Evolutionary conservation across 805 yeast species (phyloP).

Genomic region (Starmerella khaoyaiensis): DNA sequence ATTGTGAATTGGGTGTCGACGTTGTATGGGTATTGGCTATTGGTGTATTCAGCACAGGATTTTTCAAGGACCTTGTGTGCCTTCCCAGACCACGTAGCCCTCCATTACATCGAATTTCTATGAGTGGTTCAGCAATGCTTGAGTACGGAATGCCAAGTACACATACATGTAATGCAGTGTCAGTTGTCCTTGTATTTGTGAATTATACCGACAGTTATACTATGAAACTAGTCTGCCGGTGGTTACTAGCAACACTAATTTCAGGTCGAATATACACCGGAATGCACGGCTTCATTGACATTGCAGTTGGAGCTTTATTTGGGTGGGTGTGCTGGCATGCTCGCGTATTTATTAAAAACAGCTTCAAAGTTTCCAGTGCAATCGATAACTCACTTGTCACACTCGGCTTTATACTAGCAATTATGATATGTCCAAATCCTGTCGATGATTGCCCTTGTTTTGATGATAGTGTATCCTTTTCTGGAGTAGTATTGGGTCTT

Average conservation of each 20-base stretch:
- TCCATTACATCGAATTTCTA: conserved; percentile 76
- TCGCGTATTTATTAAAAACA: conserved; percentile 36
- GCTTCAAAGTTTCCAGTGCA: neutral
- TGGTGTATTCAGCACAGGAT: conserved; percentile 50
- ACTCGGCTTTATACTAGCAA: conserved; percentile 1
- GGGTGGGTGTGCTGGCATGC: conserved; percentile 41
- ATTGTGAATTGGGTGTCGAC: conserved; percentile 44
- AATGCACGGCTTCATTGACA: conserved; percentile 88
- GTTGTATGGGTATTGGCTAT: conserved; percentile 50
- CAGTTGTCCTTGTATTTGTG: conserved; percentile 46
- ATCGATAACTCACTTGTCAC: conserved; percentile 7
- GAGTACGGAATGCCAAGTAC: conserved; percentile 94
- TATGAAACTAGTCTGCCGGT: conserved; percentile 5
- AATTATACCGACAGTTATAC: conserved; percentile 5
- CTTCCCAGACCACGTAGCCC: conserved; percentile 89
- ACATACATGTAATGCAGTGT: conserved; percentile 89
- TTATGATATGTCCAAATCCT: conserved; percentile 43
- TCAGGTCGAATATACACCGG: conserved; percentile 87
- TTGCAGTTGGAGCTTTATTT: conserved; percentile 48
- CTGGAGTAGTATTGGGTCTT: conserved; percentile 58
- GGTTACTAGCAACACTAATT: conserved; percentile 53
- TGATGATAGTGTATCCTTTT: conserved; percentile 85
- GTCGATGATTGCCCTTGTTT: conserved; percentile 92
- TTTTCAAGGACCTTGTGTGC: conserved; percentile 70
- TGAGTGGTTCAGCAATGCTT: conserved; percentile 78